Evolutionary conservation across 306 rosid species (phyloP), one percentile per base, ranked within the genome.

Genomic region (Sindora glabra): DNA sequence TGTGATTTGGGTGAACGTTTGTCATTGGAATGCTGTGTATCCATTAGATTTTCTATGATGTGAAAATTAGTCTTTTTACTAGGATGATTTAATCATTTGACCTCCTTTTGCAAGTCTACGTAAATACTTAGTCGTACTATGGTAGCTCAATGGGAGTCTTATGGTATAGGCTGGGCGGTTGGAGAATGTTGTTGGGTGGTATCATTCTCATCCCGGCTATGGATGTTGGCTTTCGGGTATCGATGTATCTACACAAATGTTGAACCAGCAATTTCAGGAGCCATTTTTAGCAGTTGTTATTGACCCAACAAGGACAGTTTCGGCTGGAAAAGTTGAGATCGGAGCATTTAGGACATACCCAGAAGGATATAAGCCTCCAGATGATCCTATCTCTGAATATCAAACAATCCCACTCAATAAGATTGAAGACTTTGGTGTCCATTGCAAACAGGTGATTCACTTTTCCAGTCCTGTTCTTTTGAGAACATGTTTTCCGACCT

Each of bases 221-320:
- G 99, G 99, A 29, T 94, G 97, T 75, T 94, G 99, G 99, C 88
- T 94, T 15, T 94, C 95, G 14, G 99, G 99, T 25, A 94, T 94
- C 51, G 99, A 94, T 71, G 97, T 94, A 30, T 78, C 95, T 0
- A 94, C 99, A 4, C 99, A 94, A 78, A 94, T 94, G 95, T 48
- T 89, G 27, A 94, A 89, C 68, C 99, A 89, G 74, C 89, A 82
- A 70, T 89, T 22, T 77, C 99, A 89, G 81, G 97, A 94, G 67
- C 99, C 99, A 1, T 86, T 94, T 79, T 50, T 89, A 58, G 99
- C 99, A 0, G 94, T 94, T 68, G 99, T 94, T 38, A 86, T 89
- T 65, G 99, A 94, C 69, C 99, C 99, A 0, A 86, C 97, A 0
- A 80, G 95, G 62, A 94, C 95, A 18, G 97, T 89, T 70, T 84